These are phyloP conservation scores for Artemisia annua DNA, from an alignment of 129 eudicot species.

Conservation along the genomic window DNA sequence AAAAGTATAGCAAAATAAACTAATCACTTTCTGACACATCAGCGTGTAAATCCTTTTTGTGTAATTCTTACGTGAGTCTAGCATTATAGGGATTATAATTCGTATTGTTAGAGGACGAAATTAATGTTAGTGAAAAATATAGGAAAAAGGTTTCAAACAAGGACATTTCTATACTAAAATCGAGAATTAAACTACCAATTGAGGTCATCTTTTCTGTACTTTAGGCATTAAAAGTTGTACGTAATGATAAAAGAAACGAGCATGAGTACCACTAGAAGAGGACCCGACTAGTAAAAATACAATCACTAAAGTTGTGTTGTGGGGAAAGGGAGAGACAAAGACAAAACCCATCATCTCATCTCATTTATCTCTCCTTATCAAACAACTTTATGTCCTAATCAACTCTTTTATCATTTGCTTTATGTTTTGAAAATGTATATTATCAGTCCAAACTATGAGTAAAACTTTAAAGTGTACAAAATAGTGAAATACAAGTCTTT, in stretches of 20 bases:
- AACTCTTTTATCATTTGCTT: constrained; percentile 37
- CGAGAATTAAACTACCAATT: neutral
- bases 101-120: neutral
- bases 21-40: too few species aligned
- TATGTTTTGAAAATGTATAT: neutral
- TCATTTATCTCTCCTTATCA: constrained; percentile 39
- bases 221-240: constrained; percentile 24
- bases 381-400: constrained; percentile 63
- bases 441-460: neutral
- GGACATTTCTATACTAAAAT: constrained; percentile 4
- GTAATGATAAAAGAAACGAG: constrained; percentile 34
- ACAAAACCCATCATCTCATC: constrained; percentile 48
- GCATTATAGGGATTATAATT: too few species aligned
- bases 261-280: constrained; percentile 32
- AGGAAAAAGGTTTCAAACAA: neutral
- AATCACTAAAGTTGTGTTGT: constrained; percentile 32
- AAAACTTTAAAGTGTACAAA: too few species aligned
- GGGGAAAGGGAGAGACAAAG: constrained; percentile 41
- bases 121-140: neutral
- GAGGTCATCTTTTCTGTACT: constrained; percentile 10
- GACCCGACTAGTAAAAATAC: constrained; percentile 38
- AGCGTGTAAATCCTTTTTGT: too few species aligned
- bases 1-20: too few species aligned
- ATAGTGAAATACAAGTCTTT: too few species aligned
- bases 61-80: too few species aligned